A percentile compares a stretch with the other conserved stretches of the same genome.
Evolutionary conservation across 2,329 filamentous ascomycete species (phyloP).

Genomic region (Xylariaceae sp.): DNA sequence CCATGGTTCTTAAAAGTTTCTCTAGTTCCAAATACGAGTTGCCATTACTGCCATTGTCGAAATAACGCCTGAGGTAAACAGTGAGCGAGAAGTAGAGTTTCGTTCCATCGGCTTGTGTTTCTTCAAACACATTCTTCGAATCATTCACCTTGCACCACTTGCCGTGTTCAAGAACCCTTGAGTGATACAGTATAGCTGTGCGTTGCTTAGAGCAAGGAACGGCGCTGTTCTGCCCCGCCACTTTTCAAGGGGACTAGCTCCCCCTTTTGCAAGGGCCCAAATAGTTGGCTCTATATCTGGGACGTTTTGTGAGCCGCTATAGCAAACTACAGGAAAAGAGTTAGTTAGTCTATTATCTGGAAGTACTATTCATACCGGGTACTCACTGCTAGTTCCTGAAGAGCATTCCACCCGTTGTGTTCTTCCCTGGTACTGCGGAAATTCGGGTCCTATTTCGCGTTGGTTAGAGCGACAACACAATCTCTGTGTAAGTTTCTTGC

Average conservation of each 20-base stretch:
- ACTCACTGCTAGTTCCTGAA: slow-evolving; percentile 26
- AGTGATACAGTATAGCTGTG: slow-evolving; percentile 24
- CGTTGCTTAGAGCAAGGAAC: slow-evolving; percentile 32
- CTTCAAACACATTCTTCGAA: slow-evolving; percentile 25
- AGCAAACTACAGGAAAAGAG: slow-evolving; percentile 8
- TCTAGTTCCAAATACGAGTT: slow-evolving; percentile 1
- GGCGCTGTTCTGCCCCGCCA: slow-evolving; percentile 29
- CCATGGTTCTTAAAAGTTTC: slow-evolving; percentile 5
- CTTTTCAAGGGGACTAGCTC: slow-evolving; percentile 25
- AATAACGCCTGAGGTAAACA: slow-evolving; percentile 28
- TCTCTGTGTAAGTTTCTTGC: slow-evolving; percentile 27
- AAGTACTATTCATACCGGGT: no score
- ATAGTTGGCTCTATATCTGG: slow-evolving; percentile 23
- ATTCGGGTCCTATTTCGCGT: slow-evolving; percentile 27
- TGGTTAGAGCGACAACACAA: slow-evolving; percentile 25
- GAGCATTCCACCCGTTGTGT: slow-evolving; percentile 28
- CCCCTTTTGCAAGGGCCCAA: slow-evolving; percentile 23
- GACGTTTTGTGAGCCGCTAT: slow-evolving; percentile 17
- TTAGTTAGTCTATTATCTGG: background rate
- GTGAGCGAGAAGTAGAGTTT: slow-evolving; percentile 30
- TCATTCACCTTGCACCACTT: slow-evolving; percentile 27
- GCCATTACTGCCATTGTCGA: background rate
- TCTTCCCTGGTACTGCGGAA: slow-evolving; percentile 25
- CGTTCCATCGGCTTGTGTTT: slow-evolving; percentile 18
- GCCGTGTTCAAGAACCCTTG: slow-evolving; percentile 22